A percentile compares a stretch with the other conserved stretches of the same genome.
These are phyloP conservation scores for Gypsophila paniculata DNA, from an alignment of 179 eudicot genomes.

Conservation along the genomic window DNA sequence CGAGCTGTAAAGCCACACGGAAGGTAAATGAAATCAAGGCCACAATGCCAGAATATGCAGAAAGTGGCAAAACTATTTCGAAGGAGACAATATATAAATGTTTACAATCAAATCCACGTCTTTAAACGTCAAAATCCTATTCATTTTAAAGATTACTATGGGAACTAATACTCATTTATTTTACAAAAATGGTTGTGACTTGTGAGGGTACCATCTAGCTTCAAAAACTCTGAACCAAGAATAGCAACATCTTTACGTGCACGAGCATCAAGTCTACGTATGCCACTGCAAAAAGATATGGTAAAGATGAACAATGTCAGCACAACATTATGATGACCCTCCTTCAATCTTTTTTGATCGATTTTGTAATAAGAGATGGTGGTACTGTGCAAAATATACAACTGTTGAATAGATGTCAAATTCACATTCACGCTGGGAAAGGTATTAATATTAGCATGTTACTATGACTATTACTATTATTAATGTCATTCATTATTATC, in stretches of 20 bases:
- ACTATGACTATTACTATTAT: too few relatives aligned
- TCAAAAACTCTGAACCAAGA: constrained; percentile 75
- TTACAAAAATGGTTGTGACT: constrained; percentile 7
- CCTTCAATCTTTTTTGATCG: not conserved
- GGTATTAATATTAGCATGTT: too few relatives aligned
- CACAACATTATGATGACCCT: not conserved
- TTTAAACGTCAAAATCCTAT: not conserved
- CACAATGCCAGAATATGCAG: not conserved
- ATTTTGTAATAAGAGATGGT: not conserved
- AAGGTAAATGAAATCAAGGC: constrained; percentile 3
- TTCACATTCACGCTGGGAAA: too few relatives aligned
- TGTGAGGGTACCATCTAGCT: constrained; percentile 67
- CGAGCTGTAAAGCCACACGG: constrained; percentile 60
- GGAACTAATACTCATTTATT: not conserved
- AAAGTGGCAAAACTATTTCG: not conserved
- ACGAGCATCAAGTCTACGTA: constrained; percentile 80
- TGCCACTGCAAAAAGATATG: constrained; percentile 46
- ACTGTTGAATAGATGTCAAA: too few relatives aligned
- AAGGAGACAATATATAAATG: not conserved
- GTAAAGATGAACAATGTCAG: constrained; percentile 7
- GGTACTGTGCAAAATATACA: not conserved
- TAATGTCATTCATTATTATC: too few relatives aligned
- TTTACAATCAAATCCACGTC: not conserved
- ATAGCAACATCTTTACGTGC: constrained; percentile 90
- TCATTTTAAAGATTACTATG: too few relatives aligned